Base-by-base conservation (phyloP, 2,329 filamentous ascomycete genomes). In the Fusarium xyrophilum region DNA sequence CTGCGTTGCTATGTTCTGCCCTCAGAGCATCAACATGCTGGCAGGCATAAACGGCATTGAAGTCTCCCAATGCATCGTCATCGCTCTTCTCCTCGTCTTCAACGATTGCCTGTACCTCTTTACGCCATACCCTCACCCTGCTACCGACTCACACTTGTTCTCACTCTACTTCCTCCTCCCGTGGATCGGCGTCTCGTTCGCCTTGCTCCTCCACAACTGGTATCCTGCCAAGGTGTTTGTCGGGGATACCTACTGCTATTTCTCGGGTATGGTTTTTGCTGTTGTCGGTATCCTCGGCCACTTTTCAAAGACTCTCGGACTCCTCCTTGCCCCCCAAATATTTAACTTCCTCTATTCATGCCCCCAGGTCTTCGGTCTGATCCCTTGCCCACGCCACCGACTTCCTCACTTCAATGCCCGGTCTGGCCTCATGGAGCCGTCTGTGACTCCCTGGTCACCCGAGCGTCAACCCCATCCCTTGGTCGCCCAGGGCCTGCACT, bases 21-120 rank as follows among this genome's bases (percentile, higher is more conserved):
- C 96, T 10, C 98, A 99, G 82, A 93, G 93, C 79, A 99, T 99
- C 86, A 99, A 99, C 83, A 99, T 99, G 81, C 84, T 99, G n/a
- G 96, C 96, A 1, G 96, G 96, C n/a, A 93, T 99, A 80, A 99
- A 99, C 79, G 96, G 96, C 57, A 96, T 99, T 77, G 96, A 99
- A 79, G 96, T 98, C 57, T 89, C 91, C 14, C 96, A 99, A 81
- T 97, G 93, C 63, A 84, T 99, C 67, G 92, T 97, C 68, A 93
- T 99, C 76, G 95, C 94, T 28, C 79, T 89, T 55, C 86, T 98
- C 52, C 88, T 99, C 70, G 87, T 91, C 63, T 82, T 93, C 77
- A 99, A 99, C 82, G 96, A 98, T 78, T 83, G 86, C 54, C 85
- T 98, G 68, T 99, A 98, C 80, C 88, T 98, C 51, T 84, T 93